Conservation (phyloP, 2,329 filamentous ascomycete genomes). For the Fusarium multiceps region DNA sequence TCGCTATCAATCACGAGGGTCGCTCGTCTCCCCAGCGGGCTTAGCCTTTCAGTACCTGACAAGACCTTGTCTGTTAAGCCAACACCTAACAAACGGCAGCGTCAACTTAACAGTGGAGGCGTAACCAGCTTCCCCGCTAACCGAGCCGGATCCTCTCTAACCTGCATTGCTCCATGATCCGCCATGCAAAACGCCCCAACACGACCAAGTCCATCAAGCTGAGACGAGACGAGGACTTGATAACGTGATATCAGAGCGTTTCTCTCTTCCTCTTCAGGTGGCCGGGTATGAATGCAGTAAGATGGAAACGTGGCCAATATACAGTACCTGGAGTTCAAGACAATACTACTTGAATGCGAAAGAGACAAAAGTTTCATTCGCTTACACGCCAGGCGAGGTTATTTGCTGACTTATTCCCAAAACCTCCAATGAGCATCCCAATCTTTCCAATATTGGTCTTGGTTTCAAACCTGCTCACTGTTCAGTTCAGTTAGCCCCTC, state of each 20-base stretch:
- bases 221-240: conserved; percentile 13
- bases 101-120: conserved; percentile 37
- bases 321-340: background rate
- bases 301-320: background rate
- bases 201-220: conserved; percentile 6
- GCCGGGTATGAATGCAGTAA: background rate
- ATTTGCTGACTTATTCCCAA: conserved; percentile 4
- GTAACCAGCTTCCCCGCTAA: conserved; percentile 36
- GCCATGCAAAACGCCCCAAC: conserved; percentile 27
- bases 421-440: conserved; percentile 14
- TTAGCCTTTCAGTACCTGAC: conserved; percentile 21
- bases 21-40: conserved; percentile 9
- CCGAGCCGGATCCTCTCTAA: conserved; percentile 28
- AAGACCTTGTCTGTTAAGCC: conserved; percentile 29
- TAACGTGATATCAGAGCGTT: conserved; percentile 4
- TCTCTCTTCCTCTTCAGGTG: background rate
- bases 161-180: conserved; percentile 24
- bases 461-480: conserved; percentile 18
- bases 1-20: conserved; percentile 41
- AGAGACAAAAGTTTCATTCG: conserved; percentile 1
- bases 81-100: conserved; percentile 3
- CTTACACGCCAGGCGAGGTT: conserved; percentile 4
- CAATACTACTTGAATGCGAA: background rate
- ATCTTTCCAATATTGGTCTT: conserved; percentile 10
- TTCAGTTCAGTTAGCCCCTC: background rate